A percentile compares a stretch with the other conserved stretches of the same genome.
These are phyloP conservation scores for Gossypium arboreum DNA, from an alignment of 345 rosid genomes.

Conservation along the genomic window DNA sequence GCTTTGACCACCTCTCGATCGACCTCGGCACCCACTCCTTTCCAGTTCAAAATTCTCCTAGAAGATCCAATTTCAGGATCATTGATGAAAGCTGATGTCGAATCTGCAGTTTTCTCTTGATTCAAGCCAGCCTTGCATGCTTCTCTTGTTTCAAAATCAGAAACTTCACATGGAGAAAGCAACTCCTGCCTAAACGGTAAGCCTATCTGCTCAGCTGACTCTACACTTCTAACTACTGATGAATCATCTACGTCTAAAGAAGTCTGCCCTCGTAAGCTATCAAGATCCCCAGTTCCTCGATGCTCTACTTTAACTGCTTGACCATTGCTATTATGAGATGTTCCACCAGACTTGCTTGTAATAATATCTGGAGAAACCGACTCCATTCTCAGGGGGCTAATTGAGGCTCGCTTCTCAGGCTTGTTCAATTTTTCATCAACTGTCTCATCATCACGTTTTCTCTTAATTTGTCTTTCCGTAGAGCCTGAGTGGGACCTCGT, in stretches of 20 bases:
- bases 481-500: constrained; percentile 33
- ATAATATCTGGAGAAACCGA: constrained; percentile 43
- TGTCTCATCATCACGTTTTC: constrained; percentile 40
- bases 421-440: constrained; percentile 37
- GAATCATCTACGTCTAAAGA: constrained; percentile 27
- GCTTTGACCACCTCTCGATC: constrained; percentile 38
- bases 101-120: constrained; percentile 24
- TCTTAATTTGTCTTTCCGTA: constrained; percentile 42
- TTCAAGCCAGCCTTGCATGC: constrained; percentile 23
- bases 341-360: constrained; percentile 33
- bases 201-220: constrained; percentile 30
- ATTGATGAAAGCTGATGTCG: constrained; percentile 31
- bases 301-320: constrained; percentile 26
- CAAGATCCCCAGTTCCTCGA: constrained; percentile 21
- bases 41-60: constrained; percentile 22
- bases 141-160: constrained; percentile 22
- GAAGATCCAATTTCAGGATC: constrained; percentile 24
- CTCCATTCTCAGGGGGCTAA: constrained; percentile 41
- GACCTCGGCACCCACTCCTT: constrained; percentile 30
- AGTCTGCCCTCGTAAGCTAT: constrained; percentile 21
- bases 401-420: constrained; percentile 44
- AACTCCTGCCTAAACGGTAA: constrained; percentile 16
- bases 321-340: constrained; percentile 32
- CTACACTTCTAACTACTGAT: constrained; percentile 29
- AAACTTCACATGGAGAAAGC: constrained; percentile 34